Evolutionary conservation across 495 filamentous ascomycete genomes (phyloP), one percentile per base, ranked within the genome.

Genomic region (Parathielavia appendiculata): DNA sequence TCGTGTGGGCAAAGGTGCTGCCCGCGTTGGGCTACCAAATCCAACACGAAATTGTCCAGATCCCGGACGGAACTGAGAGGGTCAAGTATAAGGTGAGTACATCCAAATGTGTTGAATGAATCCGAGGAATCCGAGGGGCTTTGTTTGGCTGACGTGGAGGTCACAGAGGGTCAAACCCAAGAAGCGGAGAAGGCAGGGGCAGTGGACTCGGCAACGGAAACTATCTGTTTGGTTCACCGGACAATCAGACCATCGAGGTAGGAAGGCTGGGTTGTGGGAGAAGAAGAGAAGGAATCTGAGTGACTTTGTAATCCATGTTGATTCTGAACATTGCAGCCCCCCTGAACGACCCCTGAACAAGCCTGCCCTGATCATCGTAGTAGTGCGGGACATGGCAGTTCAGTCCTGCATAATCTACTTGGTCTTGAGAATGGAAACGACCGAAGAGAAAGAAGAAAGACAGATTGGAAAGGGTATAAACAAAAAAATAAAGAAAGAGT

Each of bases 1-100:
- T 75, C 23, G 50, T 73, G 17, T 78, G 76, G 76, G 76, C 76
- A 19, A 69, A 71, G 54, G 46, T 76, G 45, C 60, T 75, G 55
- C 76, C 76, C 19, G 65, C 60, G 26, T 54, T 78, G 58, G 76
- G 76, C 19, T 72, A 70, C 46, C 62, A 67, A 6, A 73, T 74
- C 43, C 67, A 71, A 51, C 71, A 74, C 41, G 71, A 74, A 65
- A 65, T 74, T 50, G 65, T 73, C 46, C 63, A 69, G 58, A 58
- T 74, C 62, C 71, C 71, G 17, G 71, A 74, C 38, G 71, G 71
- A 14, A 74, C 71, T 51, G 71, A 74, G 64, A 61, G 70, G 14
- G 70, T 73, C 19, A 71, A 69, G 55, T 73, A 71, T 45, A 73
- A 66, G 63, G 69, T 69, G 52, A 61, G 67, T 57, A 45, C n/a